Base-by-base conservation (phyloP, 2,329 filamentous ascomycete species). In the Samsoniella hepiali region DNA sequence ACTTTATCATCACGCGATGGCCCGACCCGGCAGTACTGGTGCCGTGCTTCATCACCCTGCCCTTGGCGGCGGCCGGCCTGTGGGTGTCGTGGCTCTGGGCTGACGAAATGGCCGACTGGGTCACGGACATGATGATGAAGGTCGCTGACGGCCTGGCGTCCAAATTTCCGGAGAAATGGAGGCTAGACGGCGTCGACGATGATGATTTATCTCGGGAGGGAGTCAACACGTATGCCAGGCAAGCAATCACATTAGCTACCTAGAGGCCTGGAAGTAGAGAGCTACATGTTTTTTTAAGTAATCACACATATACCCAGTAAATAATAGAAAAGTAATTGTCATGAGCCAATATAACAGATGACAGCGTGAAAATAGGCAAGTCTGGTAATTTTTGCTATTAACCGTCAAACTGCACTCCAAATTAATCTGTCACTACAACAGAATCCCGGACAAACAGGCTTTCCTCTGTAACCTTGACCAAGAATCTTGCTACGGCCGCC, bases 391-490 rank as follows among this genome's bases (percentile, higher is more conserved):
- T 10, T 13, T 31, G 22, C 45, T 11, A 15, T 22, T 49, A 10
- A 38, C 6, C 36, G 3, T n/a, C 15, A 4, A 17, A 44, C 40
- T 44, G 17, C 17, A 45, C 5, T 27, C 45, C 36, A 3, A 36
- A 31, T 56, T 22, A 56, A 22, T 56, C 40, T 10, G 27, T 56
- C 15, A 56, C 22, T 5, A 56, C 54, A 10, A 56, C 38, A 3
- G 22, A 17, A 4, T 38, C 10, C 9, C 32, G 31, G 1, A 13
- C 15, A 22, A 38, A 60, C 2, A 68, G 61, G 7, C 64, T 65
- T n/a, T 71, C 69, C 27, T 71, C 69, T 1, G 73, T 71, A 64
- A 70, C 67, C 63, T 74, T 75, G 63, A 77, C 67, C n/a, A 77
- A 51, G 62, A 76, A 76, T 2, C 62, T 71, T 7, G 73, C 71